These are phyloP conservation scores for Globisporangium camurandrum DNA, from an alignment of 352 stramenopile species.

Conservation along the genomic window DNA sequence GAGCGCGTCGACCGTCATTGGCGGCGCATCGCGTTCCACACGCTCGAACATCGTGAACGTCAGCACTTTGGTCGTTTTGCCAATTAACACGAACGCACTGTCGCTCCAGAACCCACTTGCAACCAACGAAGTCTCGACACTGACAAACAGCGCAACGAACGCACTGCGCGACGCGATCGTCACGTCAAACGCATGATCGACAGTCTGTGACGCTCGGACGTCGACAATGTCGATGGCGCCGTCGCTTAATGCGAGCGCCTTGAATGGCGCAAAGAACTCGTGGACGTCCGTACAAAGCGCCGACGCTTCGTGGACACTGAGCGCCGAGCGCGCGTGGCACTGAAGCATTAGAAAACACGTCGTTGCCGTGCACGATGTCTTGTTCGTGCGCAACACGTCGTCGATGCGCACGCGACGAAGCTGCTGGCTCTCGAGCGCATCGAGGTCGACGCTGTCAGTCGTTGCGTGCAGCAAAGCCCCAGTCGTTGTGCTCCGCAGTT, in stretches of 20 bases:
- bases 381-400: constrained; percentile 21
- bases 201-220: constrained; percentile 2
- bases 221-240: constrained; percentile 19
- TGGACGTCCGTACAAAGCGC: constrained; percentile 34
- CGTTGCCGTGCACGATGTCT: constrained; percentile 27
- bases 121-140: constrained; percentile 38
- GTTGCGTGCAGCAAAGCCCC: constrained; percentile 39
- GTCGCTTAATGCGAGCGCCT: constrained; percentile 38
- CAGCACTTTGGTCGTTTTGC: constrained; percentile 41
- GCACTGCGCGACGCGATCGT: constrained; percentile 33
- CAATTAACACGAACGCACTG: constrained; percentile 73
- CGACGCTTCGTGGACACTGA: constrained; percentile 1
- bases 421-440: constrained; percentile 27
- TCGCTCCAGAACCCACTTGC: constrained; percentile 54
- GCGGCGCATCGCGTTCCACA: neutral
- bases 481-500: constrained; percentile 29
- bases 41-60: constrained; percentile 26
- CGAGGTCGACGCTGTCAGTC: constrained; percentile 16
- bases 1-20: constrained; percentile 26
- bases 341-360: constrained; percentile 55
- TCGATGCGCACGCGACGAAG: constrained; percentile 22
- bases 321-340: constrained; percentile 15
- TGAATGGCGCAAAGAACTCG: constrained; percentile 69
- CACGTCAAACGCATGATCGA: constrained; percentile 25
- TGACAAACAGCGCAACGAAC: constrained; percentile 74